Base-by-base conservation (phyloP, 1,139 yeast genomes). In the Kodamaea sp. region DNA sequence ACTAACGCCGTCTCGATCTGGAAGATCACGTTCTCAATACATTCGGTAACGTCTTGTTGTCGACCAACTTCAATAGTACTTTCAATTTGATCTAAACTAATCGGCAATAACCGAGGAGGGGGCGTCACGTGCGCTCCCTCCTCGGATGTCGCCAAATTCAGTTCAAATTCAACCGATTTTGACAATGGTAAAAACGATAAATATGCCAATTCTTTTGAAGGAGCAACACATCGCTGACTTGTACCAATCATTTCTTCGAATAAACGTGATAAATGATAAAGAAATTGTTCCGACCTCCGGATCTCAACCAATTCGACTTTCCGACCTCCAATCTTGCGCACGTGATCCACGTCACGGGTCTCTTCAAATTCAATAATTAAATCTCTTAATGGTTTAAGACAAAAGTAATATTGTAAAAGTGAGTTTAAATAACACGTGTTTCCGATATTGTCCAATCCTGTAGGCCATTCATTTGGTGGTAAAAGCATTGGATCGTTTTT, bases 11-110 rank as follows among this genome's bases (percentile, higher is more conserved):
- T 87, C 55, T 90, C 97, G 25, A 90, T 68, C 58, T 90, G 97
- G 48, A 83, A 86, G n/a, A 90, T 70, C 4, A 92, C 97, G 59
- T 92, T 92, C 41, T 90, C 96, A 53, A 92, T 89, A 61, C 97
- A 90, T 58, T 92, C 98, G 0, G 97, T 88, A 11, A 92, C 97
- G 66, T 92, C 98, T 58, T 92, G 98, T 58, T 92, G 98, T 49
- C 95, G 74, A 2, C 96, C 96, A 46, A 86, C 74, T 49, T 84
- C 92, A 36, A 83, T 70, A 0, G 92, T 81, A 48, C 81, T 77
- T 43, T 79, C 87, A 60, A 83, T 73, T 53, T 82, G 87, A 43
- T 79, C 84, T 2, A 76, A 61, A 43, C 79, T 73, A 7, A 83
- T 81, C 29, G 69, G 63, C 29, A 69, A 49, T 4, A 67, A 46